phyloP scores from a whole-genome alignment of 768 basidiomycete genomes.

The Tylopilus felleus region DNA sequence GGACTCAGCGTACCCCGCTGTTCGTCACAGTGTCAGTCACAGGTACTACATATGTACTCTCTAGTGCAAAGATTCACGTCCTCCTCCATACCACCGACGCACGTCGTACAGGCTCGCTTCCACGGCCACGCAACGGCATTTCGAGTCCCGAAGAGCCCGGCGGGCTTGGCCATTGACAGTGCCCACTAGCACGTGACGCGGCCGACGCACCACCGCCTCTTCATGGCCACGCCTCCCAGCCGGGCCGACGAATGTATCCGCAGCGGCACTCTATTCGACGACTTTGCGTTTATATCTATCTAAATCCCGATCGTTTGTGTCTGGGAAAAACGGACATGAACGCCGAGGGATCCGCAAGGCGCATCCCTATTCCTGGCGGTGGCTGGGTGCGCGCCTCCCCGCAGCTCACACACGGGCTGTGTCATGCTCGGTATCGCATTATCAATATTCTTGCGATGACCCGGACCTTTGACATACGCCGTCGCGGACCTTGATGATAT shows the following conservation, averaged over 20 bases:
- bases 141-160: neutral
- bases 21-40: too few species aligned
- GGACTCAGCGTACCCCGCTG: slow-evolving; percentile 17
- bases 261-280: too few species aligned
- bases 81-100: too few species aligned
- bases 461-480: neutral
- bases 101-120: too few species aligned
- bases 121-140: neutral
- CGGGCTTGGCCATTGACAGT: too few species aligned
- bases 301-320: neutral
- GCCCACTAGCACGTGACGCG: too few species aligned
- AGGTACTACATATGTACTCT: too few species aligned
- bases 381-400: neutral
- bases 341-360: neutral
- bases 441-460: neutral
- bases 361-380: neutral
- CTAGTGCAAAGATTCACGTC: too few species aligned
- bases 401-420: neutral
- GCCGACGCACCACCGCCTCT: too few species aligned
- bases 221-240: too few species aligned
- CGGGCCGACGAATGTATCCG: too few species aligned
- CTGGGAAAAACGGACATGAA: neutral
- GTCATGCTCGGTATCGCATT: neutral
- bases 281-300: too few species aligned
- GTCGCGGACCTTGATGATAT: neutral